Evolutionary conservation across 352 stramenopile species (phyloP), one percentile per base, ranked within the genome.

Genomic region (Pythium sukuiense): DNA sequence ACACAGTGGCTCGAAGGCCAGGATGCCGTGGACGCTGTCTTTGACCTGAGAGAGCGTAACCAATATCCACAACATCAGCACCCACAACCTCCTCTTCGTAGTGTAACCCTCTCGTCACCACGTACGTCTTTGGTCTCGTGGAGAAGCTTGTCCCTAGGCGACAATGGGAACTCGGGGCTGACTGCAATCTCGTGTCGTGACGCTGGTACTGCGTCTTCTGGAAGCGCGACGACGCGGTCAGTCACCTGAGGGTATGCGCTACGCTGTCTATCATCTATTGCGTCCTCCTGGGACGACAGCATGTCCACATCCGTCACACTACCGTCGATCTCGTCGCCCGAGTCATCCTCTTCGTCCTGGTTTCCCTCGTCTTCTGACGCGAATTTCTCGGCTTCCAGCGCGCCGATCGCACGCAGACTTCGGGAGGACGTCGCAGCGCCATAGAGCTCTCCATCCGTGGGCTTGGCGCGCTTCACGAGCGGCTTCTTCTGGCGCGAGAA

Each of bases 1-100:
- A 60, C 85, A 93, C 35, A 93, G 74, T 6, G 85, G 81, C 70
- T 93, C 85, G 43, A 93, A 88, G 43, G 73, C 78, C 57, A 93
- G 89, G 24, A 90, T 71, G 12, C 85, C 85, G 58, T 93, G 85
- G 1, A 93, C 79, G 37, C 77, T 90, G 72, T 94, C 85, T 54
- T 90, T 94, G 53, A 94, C 90, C 85, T 91, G 55, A n/a, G 16
- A 29, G 59, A 26, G 27, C 50, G n/a, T 48, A 33, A n/a, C 26
- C 26, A 2, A 7, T 5, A 66, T n/a, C 8, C 4, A 39, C 12
- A 12, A 11, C 60, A n/a, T 32, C 16, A 49, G 41, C 6, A 33
- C n/a, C 20, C 6, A 39, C 2, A 11, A 37, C 59, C n/a, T 65
- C 50, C 32, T 3, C 37, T 43, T 24, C 12, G 7, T 5, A 48